phyloP scores from a whole-genome alignment of 2,329 filamentous ascomycete genomes.

The Neospermospora avenae region DNA sequence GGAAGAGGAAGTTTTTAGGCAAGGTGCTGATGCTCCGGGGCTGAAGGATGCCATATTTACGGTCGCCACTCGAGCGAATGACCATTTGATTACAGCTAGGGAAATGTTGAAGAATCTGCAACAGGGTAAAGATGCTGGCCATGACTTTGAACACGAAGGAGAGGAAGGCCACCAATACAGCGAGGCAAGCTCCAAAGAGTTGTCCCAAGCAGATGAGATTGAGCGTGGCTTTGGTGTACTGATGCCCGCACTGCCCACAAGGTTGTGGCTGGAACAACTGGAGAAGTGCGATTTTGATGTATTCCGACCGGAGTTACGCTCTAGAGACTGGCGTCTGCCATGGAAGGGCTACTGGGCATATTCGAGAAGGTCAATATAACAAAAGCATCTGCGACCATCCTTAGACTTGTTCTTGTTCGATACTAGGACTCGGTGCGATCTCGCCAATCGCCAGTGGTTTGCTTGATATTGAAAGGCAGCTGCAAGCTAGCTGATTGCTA shows the following conservation, averaged over 20 bases:
- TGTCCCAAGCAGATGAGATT: constrained; percentile 46
- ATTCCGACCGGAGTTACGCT: constrained; percentile 59
- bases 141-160: constrained; percentile 83
- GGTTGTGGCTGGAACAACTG: constrained; percentile 73
- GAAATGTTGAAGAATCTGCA: constrained; percentile 84
- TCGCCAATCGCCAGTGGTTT: too few species aligned
- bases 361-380: constrained; percentile 48
- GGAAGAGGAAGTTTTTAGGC: constrained; percentile 86
- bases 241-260: constrained; percentile 74
- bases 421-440: background rate
- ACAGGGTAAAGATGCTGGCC: constrained; percentile 70
- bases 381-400: constrained; percentile 37
- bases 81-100: constrained; percentile 89
- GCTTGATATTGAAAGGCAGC: too few species aligned
- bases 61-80: constrained; percentile 89
- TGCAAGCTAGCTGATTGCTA: too few species aligned
- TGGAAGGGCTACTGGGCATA: constrained; percentile 68
- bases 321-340: constrained; percentile 78
- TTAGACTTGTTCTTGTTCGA: background rate
- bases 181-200: constrained; percentile 37
- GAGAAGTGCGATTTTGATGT: constrained; percentile 84
- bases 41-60: constrained; percentile 87
- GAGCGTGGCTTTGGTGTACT: constrained; percentile 74
- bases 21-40: constrained; percentile 73
- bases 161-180: constrained; percentile 64